Evolutionary conservation across 2,329 filamentous ascomycete species (phyloP).

Genomic region (Cadophora sp.): DNA sequence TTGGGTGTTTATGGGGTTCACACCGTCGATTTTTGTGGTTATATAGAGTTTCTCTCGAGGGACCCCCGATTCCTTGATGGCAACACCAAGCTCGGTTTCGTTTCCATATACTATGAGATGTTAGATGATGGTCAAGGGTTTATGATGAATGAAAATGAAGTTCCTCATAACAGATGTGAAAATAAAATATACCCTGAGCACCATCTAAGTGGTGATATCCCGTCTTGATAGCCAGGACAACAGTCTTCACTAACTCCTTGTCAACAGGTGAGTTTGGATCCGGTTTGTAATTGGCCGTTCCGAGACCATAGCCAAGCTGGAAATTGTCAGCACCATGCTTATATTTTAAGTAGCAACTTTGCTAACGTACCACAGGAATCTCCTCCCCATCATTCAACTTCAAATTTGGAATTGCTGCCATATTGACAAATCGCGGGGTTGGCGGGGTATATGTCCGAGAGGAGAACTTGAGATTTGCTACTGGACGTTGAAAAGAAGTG

Average conservation of each 20-base stretch:
- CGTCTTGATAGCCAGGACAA: constrained; percentile 69
- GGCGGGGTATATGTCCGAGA: constrained; percentile 23
- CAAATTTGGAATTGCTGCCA: constrained; percentile 48
- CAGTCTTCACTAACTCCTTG: constrained; percentile 56
- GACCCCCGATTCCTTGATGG: constrained; percentile 71
- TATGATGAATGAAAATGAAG: background rate
- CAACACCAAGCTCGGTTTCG: constrained; percentile 73
- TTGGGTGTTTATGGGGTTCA: constrained; percentile 43
- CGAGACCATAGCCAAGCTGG: constrained; percentile 75
- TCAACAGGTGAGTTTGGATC: constrained; percentile 54
- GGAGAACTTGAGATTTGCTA: background rate
- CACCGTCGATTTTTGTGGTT: constrained; percentile 62
- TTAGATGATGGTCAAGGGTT: background rate
- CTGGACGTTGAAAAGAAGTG: background rate
- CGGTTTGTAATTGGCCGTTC: constrained; percentile 69
- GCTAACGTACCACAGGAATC: constrained; percentile 67
- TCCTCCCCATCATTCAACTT: constrained; percentile 77
- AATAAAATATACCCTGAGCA: constrained; percentile 63
- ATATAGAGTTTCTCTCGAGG: constrained; percentile 74
- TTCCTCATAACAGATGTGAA: background rate
- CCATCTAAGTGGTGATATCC: constrained; percentile 78
- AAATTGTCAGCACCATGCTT: background rate
- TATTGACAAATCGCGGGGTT: constrained; percentile 12
- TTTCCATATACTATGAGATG: constrained; percentile 61
- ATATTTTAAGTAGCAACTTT: background rate